Conservation (phyloP, 2,329 filamentous ascomycete genomes). For the Diplodia corticola region DNA sequence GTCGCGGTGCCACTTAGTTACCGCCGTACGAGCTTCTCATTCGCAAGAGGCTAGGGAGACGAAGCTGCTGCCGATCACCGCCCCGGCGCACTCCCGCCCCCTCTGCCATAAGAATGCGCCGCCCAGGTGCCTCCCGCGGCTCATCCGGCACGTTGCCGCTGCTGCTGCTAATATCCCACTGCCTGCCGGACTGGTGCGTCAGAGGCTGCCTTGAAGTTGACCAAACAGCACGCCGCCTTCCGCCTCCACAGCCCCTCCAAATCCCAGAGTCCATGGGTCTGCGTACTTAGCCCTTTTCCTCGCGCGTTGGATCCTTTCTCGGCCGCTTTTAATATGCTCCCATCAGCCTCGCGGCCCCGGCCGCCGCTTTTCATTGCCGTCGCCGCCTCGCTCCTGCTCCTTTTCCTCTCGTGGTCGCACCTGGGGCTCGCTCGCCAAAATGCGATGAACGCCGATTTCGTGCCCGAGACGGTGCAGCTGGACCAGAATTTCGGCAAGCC, state of each 20-base stretch:
- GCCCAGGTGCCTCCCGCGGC: background rate
- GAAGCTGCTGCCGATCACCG: slow-evolving; percentile 7
- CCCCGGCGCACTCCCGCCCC: background rate
- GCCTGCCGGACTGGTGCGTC: background rate
- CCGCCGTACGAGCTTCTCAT: slow-evolving; percentile 18
- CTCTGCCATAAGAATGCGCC: background rate
- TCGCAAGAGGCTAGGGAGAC: slow-evolving; percentile 17
- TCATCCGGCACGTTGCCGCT: background rate
- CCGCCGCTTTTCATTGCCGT: slow-evolving; percentile 20
- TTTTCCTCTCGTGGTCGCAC: slow-evolving; percentile 12
- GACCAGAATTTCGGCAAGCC: slow-evolving; percentile 18
- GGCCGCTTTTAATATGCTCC: slow-evolving; percentile 6
- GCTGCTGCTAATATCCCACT: background rate
- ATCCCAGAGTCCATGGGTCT: slow-evolving; percentile 4
- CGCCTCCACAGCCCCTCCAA: background rate
- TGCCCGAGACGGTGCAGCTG: slow-evolving; percentile 21
- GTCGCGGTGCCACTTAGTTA: slow-evolving; percentile 21
- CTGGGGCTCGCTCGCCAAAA: slow-evolving; percentile 11
- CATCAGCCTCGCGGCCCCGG: slow-evolving; percentile 15
- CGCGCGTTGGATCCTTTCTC: background rate
- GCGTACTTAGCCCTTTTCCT: background rate
- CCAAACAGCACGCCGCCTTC: background rate
- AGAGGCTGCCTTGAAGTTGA: background rate
- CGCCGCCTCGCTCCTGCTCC: slow-evolving; percentile 19
- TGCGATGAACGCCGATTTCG: slow-evolving; percentile 16